phyloP scores from a whole-genome alignment of 768 basidiomycete genomes.

The Austroboletus eburneus region DNA sequence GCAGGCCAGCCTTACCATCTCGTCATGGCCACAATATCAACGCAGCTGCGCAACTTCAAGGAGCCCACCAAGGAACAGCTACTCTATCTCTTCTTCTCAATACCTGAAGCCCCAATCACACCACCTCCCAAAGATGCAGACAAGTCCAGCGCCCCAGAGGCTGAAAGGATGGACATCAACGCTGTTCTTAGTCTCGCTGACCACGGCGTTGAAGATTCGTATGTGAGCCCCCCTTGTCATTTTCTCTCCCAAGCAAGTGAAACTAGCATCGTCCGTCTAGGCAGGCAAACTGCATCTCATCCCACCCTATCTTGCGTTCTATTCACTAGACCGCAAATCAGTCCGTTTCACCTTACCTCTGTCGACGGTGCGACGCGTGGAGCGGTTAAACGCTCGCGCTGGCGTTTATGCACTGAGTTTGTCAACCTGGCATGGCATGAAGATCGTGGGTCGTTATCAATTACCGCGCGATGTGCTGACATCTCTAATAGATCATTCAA shows the following conservation, averaged over 20 bases:
- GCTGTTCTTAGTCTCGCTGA: slow-evolving; percentile 78
- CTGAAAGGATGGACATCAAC: slow-evolving; percentile 81
- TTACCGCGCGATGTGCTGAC: slow-evolving; percentile 4
- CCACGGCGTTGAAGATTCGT: slow-evolving; percentile 85
- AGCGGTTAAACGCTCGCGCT: slow-evolving; percentile 87
- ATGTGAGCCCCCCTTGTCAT: slow-evolving; percentile 50
- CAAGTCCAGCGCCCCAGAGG: slow-evolving; percentile 33
- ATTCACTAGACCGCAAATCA: slow-evolving; percentile 87
- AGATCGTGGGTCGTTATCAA: slow-evolving; percentile 56
- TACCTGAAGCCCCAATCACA: slow-evolving; percentile 45
- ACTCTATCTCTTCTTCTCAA: slow-evolving; percentile 81
- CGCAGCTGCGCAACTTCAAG: slow-evolving; percentile 86
- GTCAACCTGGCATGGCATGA: slow-evolving; percentile 89
- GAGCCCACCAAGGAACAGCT: slow-evolving; percentile 88
- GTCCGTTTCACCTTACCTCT: slow-evolving; percentile 90
- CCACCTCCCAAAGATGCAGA: slow-evolving; percentile 18
- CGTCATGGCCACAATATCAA: slow-evolving; percentile 76
- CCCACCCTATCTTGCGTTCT: slow-evolving; percentile 86
- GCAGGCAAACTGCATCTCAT: slow-evolving; percentile 88
- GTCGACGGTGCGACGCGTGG: slow-evolving; percentile 89
- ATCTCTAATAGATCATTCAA: slow-evolving; percentile 69
- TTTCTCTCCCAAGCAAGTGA: not conserved
- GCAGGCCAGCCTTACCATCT: no score
- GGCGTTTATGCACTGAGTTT: slow-evolving; percentile 96
- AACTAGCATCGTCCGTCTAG: slow-evolving; percentile 36